Percentiles rank a stretch among this genome's conserved stretches.
These are phyloP conservation scores for Paracamarosporium sp. DNA, from an alignment of 2,329 filamentous ascomycete genomes.

Conservation along the genomic window DNA sequence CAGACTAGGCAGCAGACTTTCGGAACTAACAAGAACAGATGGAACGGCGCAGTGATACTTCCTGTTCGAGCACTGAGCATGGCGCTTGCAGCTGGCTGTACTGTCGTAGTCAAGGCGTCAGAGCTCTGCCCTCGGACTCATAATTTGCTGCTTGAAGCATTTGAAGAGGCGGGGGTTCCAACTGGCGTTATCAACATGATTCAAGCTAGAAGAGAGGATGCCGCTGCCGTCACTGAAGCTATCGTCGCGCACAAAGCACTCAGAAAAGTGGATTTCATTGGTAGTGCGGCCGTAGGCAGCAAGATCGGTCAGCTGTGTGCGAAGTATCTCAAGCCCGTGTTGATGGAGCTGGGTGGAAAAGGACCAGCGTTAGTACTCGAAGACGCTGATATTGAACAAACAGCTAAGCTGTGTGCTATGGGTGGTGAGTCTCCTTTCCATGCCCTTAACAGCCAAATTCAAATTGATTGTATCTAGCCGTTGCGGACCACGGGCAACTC, in stretches of 20 bases:
- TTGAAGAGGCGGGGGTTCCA: constrained; percentile 71
- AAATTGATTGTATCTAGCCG: constrained; percentile 8
- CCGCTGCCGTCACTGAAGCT: constrained; percentile 69
- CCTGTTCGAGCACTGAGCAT: constrained; percentile 45
- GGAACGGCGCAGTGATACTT: constrained; percentile 58
- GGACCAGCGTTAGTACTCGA: constrained; percentile 77
- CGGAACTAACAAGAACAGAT: constrained; percentile 25
- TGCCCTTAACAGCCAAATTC: background rate
- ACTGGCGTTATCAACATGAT: constrained; percentile 75
- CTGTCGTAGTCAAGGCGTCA: constrained; percentile 35
- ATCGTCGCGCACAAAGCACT: constrained; percentile 72
- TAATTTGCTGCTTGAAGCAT: constrained; percentile 23
- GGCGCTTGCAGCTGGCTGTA: constrained; percentile 66
- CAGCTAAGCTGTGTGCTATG: constrained; percentile 27
- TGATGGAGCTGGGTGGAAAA: constrained; percentile 85
- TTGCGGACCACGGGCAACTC: constrained; percentile 66
- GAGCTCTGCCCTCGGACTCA: constrained; percentile 34
- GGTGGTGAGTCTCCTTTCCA: constrained; percentile 17
- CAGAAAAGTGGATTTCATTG: constrained; percentile 76
- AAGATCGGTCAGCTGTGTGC: constrained; percentile 73
- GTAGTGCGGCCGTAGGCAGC: constrained; percentile 73
- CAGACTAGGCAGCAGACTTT: constrained; percentile 26
- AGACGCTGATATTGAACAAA: constrained; percentile 66
- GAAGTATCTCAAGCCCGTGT: constrained; percentile 75
- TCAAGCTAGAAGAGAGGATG: constrained; percentile 63